phyloP scores from a whole-genome alignment of 768 basidiomycete genomes.

The Suillus paluster region DNA sequence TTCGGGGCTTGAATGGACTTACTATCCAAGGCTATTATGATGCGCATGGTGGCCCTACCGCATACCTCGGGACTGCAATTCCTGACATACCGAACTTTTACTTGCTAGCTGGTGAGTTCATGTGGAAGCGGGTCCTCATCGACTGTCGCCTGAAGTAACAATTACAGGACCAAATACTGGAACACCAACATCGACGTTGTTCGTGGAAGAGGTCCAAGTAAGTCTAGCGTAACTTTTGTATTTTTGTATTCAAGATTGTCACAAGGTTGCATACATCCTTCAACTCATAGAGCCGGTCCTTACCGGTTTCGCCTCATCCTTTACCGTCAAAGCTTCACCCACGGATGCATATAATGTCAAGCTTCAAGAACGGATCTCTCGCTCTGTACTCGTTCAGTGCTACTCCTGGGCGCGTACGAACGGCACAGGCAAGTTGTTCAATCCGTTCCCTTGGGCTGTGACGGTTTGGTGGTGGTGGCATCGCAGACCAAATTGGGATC shows the following conservation, averaged over 20 bases:
- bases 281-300: conserved; percentile 35
- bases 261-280: conserved; percentile 29
- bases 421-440: conserved; percentile 40
- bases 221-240: conserved; percentile 2
- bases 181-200: conserved; percentile 26
- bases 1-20: conserved; percentile 26
- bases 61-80: conserved; percentile 35
- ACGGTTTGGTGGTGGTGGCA: conserved; percentile 39
- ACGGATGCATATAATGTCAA: conserved; percentile 31
- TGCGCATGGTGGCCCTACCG: conserved; percentile 34
- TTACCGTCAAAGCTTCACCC: conserved; percentile 25
- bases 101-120: conserved; percentile 29
- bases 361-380: conserved; percentile 21
- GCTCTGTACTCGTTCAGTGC: conserved; percentile 32
- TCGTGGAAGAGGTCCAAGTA: conserved; percentile 34
- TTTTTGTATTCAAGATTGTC: not conserved
- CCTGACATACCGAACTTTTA: conserved; percentile 42
- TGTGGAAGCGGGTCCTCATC: not conserved
- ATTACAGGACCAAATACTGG: conserved; percentile 30
- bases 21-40: conserved; percentile 32
- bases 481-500: conserved; percentile 37
- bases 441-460: conserved; percentile 44
- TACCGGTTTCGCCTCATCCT: conserved; percentile 23
- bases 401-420: conserved; percentile 47
- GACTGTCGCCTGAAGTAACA: not conserved